Conservation (phyloP, 1,139 yeast species). For the Taphrina confusa region DNA sequence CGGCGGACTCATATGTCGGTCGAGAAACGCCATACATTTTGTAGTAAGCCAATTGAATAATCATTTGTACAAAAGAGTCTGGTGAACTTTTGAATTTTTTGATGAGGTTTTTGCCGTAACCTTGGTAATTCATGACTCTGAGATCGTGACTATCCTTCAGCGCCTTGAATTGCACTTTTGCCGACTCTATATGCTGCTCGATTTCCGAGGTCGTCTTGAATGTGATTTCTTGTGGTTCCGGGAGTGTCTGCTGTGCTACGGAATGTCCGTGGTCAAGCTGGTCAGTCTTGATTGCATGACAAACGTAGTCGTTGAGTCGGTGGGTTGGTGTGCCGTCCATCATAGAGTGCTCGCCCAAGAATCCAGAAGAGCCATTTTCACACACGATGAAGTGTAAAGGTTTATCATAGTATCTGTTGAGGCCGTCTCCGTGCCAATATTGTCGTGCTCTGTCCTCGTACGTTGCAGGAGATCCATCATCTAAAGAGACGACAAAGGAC, state of each 20-base stretch:
- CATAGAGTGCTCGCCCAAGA: slow-evolving; percentile 93
- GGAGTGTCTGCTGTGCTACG: slow-evolving; percentile 44
- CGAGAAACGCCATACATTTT: slow-evolving; percentile 77
- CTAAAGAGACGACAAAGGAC: slow-evolving; percentile 79
- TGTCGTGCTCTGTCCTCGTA: slow-evolving; percentile 82
- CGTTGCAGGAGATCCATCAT: slow-evolving; percentile 70
- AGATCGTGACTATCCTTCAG: slow-evolving; percentile 51
- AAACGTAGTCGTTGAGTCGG: slow-evolving; percentile 76
- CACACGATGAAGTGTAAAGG: slow-evolving; percentile 82
- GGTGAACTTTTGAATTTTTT: slow-evolving; percentile 76
- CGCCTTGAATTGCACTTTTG: slow-evolving; percentile 58
- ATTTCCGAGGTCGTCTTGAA: slow-evolving; percentile 54
- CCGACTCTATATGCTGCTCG: slow-evolving; percentile 56
- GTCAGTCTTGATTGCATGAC: slow-evolving; percentile 57
- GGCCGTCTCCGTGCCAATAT: slow-evolving; percentile 94
- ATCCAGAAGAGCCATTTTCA: slow-evolving; percentile 85
- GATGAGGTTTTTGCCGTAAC: slow-evolving; percentile 62
- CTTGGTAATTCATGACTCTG: slow-evolving; percentile 50
- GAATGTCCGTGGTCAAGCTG: slow-evolving; percentile 49
- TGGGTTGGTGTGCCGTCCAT: slow-evolving; percentile 99
- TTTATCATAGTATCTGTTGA: slow-evolving; percentile 88
- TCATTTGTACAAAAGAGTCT: slow-evolving; percentile 76
- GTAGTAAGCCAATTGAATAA: slow-evolving; percentile 77
- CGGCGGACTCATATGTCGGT: slow-evolving; percentile 96
- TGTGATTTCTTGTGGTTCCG: slow-evolving; percentile 49